Evolutionary conservation across 2,329 filamentous ascomycete species (phyloP).

Genomic region (Paraphaeosphaeria sporulosa): DNA sequence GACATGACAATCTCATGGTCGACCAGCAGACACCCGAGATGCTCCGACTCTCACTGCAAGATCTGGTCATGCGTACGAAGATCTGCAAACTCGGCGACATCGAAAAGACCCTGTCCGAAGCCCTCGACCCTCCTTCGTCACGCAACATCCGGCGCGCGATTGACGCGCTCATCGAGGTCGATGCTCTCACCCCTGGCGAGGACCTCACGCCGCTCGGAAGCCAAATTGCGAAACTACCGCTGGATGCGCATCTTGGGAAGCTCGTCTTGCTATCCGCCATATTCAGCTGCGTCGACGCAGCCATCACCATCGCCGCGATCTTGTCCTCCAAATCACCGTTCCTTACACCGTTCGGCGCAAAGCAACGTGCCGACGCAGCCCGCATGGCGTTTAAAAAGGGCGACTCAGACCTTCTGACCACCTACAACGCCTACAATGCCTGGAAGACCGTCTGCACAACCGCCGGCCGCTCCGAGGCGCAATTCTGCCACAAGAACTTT

Average conservation of each 20-base stretch:
- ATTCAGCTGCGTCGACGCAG: constrained; percentile 90
- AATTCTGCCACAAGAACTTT: constrained; percentile 95
- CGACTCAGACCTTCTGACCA: constrained; percentile 89
- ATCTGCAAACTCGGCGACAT: constrained; percentile 96
- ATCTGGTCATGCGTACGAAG: constrained; percentile 94
- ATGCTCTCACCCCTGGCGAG: constrained; percentile 81
- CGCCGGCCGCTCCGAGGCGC: constrained; percentile 75
- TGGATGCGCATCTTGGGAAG: constrained; percentile 95
- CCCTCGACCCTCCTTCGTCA: constrained; percentile 85
- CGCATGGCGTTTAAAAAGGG: constrained; percentile 80
- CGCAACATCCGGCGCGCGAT: constrained; percentile 95
- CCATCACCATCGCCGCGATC: constrained; percentile 90
- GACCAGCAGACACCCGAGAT: constrained; percentile 97
- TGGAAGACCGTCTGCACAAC: constrained; percentile 86
- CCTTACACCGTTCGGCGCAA: constrained; percentile 82
- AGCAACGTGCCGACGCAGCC: constrained; percentile 81
- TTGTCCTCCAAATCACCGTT: constrained; percentile 96
- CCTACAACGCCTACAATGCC: constrained; percentile 89
- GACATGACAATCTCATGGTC: constrained; percentile 83
- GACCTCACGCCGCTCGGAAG: constrained; percentile 85
- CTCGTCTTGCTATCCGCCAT: constrained; percentile 85
- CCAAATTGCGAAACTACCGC: constrained; percentile 85
- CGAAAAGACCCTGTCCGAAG: constrained; percentile 85
- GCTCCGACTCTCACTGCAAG: constrained; percentile 90
- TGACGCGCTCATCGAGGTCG: constrained; percentile 91